These are phyloP conservation scores for Asterophora lycoperdoides DNA, from an alignment of 768 basidiomycete genomes.

Conservation along the genomic window DNA sequence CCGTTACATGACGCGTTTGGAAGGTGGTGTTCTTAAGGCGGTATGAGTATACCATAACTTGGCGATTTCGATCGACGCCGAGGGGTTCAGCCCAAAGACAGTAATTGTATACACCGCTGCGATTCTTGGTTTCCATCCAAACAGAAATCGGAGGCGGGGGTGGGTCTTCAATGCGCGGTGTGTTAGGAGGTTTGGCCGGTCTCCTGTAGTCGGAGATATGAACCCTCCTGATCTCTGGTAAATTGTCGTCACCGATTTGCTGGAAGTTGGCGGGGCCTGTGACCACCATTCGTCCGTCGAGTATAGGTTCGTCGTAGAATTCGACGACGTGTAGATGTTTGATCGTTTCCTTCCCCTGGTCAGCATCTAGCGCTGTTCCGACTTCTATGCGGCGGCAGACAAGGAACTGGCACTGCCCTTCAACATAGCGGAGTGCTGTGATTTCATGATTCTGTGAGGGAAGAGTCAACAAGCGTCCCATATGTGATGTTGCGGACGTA, in stretches of 20 bases:
- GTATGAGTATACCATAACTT: slow-evolving; percentile 18
- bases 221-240: slow-evolving; percentile 16
- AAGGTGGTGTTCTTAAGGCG: slow-evolving; percentile 21
- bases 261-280: too few relatives aligned
- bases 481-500: not conserved
- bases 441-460: slow-evolving; percentile 44
- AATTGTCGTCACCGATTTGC: too few relatives aligned
- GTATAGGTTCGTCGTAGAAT: too few relatives aligned
- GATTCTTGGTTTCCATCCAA: slow-evolving; percentile 27
- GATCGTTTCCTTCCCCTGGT: too few relatives aligned
- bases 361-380: too few relatives aligned
- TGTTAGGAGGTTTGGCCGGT: slow-evolving; percentile 25
- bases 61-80: slow-evolving; percentile 5
- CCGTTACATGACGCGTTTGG: slow-evolving; percentile 23
- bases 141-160: slow-evolving; percentile 39
- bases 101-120: slow-evolving; percentile 31
- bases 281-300: too few relatives aligned
- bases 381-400: slow-evolving; percentile 39
- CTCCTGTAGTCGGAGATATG: slow-evolving; percentile 35
- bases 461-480: slow-evolving; percentile 16
- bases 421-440: slow-evolving; percentile 47
- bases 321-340: too few relatives aligned
- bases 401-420: slow-evolving; percentile 47
- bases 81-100: slow-evolving; percentile 28
- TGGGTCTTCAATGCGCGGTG: slow-evolving; percentile 4